Conservation (phyloP, 257 asterid species). For the Lantana camara region DNA sequence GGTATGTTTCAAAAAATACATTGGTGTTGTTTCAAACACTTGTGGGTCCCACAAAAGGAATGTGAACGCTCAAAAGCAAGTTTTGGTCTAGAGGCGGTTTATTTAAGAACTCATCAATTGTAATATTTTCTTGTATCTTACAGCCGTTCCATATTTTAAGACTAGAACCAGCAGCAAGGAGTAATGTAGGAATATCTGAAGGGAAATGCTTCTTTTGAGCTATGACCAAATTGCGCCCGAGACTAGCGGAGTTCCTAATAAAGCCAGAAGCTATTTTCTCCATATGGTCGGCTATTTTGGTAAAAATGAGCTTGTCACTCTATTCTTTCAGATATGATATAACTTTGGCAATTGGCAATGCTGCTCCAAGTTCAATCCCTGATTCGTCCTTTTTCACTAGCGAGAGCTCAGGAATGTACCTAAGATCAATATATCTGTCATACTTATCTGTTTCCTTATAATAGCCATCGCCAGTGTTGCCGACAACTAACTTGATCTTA, state of each 20-base stretch:
- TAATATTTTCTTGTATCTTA: slow-evolving; percentile 37
- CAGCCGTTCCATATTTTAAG: slow-evolving; percentile 44
- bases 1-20: slow-evolving; percentile 52
- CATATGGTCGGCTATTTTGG: slow-evolving; percentile 59
- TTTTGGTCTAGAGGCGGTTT: slow-evolving; percentile 53
- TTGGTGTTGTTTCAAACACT: slow-evolving; percentile 25
- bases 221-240: slow-evolving; percentile 74
- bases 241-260: slow-evolving; percentile 62
- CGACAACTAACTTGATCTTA: slow-evolving; percentile 45
- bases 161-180: slow-evolving; percentile 55
- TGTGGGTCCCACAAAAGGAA: slow-evolving; percentile 45
- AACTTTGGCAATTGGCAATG: slow-evolving; percentile 58
- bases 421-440: slow-evolving; percentile 50
- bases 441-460: slow-evolving; percentile 44
- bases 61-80: slow-evolving; percentile 48
- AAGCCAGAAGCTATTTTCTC: slow-evolving; percentile 65
- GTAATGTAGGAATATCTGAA: slow-evolving; percentile 62
- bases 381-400: slow-evolving; percentile 34
- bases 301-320: slow-evolving; percentile 28
- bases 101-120: slow-evolving; percentile 52
- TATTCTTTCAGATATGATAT: slow-evolving; percentile 44
- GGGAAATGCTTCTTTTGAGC: slow-evolving; percentile 68
- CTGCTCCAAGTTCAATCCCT: slow-evolving; percentile 64
- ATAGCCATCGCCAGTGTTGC: slow-evolving; percentile 58
- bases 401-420: slow-evolving; percentile 56